Base-by-base conservation (phyloP, 768 basidiomycete species). In the Kwoniella newhampshirensis region DNA sequence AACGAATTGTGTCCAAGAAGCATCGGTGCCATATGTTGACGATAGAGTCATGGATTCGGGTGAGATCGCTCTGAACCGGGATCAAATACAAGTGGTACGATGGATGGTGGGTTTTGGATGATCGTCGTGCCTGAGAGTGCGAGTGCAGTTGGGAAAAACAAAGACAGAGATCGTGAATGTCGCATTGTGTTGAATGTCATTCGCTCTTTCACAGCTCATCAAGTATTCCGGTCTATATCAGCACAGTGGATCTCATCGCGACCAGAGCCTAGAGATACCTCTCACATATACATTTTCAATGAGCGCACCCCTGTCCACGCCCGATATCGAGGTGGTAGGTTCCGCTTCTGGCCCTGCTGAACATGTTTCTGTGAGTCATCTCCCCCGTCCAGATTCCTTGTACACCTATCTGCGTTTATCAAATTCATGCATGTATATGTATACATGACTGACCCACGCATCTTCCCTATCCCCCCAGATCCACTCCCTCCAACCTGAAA, bases 401-500 rank as follows among this genome's bases (percentile, higher is more conserved):
- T n/a, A n/a, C n/a, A n/a, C n/a, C n/a, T n/a, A n/a, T n/a, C n/a
- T n/a, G n/a, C n/a, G n/a, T n/a, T n/a, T n/a, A n/a, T n/a, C n/a
- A n/a, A n/a, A n/a, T n/a, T n/a, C n/a, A n/a, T n/a, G n/a, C n/a
- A n/a, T n/a, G n/a, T n/a, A n/a, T n/a, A 32, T 32, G 32, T 6
- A 32, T 13, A 32, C 7, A n/a, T 8, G 7, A n/a, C 40, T 42
- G 21, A 42, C 40, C 40, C 18, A n/a, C n/a, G n/a, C 6, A 7
- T n/a, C 7, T 42, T 42, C 6, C 17, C 6, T n/a, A 18, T 12
- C 25, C 43, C 15, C 18, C 42, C 52, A 72, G 60, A 53, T 61
- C 3, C 67, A 67, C 61, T 39, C 53, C 28, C 48, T 67, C 28
- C 35, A 52, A 25, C 77, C 74, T 35, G 79, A 80, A 52, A 64